Base-by-base conservation (phyloP, 768 basidiomycete species). In the Boletus subcaerulescens region DNA sequence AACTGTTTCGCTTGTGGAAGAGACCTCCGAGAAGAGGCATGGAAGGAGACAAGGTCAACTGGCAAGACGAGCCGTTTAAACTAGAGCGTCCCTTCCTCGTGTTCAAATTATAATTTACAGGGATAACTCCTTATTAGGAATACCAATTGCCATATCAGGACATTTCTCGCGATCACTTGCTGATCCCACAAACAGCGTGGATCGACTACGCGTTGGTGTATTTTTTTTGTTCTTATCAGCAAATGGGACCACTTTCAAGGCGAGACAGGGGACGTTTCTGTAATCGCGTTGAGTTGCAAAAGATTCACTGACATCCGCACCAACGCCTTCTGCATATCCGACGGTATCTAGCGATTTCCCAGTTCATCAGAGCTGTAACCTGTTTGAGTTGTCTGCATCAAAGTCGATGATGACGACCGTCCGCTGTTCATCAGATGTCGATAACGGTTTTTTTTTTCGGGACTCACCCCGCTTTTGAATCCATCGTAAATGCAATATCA, bases 1-100 rank as follows among this genome's bases (percentile, higher is more conserved):
- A 24, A 1, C 0, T 14, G 9, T 46, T 54, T 43, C 69, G 64
- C 46, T 54, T 72, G 61, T 48, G 20, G 48, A 70, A 70, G 26
- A 70, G 29, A 29, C 66, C 68, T 3, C 67, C 67, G 2, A 69
- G 67, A 43, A 69, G 70, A 33, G 64, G 56, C 68, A 69, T 69
- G 60, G 48, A 36, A 41, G 14, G 40, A 44, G 13, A 11, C 31
- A 47, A 42, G 17, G 13, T 26, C 18, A 44, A n/a, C 14, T 38
- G 36, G 36, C 36, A 7, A 8, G 6, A 43, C 18, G 49, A 40
- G 26, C 49, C 26, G 50, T 45, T 51, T 59, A 38, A 60, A 51
- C 52, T 59, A 39, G 26, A 31, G 5, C 24, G 6, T 6, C 4
- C 39, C 45, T 47, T 11, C 54, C 55, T 56, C 58, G 36, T 52